Conservation (phyloP, 2,329 filamentous ascomycete species). For the Cladosporium sp. region DNA sequence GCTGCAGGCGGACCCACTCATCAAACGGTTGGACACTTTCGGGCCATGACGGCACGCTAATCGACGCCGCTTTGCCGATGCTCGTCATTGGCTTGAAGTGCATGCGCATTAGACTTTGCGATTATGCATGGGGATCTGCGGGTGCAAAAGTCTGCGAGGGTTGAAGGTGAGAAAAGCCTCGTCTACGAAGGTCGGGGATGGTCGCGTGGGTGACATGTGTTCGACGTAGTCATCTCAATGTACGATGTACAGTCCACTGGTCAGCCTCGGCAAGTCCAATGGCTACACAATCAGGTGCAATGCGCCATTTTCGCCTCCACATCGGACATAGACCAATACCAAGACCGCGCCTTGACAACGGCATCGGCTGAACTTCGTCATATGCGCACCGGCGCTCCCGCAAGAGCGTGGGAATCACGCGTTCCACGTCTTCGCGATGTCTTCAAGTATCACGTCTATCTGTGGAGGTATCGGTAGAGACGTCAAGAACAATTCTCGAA, state of each 20-base stretch:
- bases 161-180: neutral
- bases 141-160: neutral
- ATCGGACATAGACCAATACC: neutral
- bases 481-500: no score
- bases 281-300: neutral
- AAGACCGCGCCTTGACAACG: conserved; percentile 5
- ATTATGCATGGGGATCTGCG: conserved; percentile 7
- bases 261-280: neutral
- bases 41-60: neutral
- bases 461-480: no score
- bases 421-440: neutral
- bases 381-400: neutral
- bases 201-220: no score
- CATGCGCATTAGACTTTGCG: neutral
- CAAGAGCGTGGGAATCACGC: neutral
- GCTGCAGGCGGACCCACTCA: neutral
- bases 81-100: neutral
- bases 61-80: neutral
- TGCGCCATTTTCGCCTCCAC: conserved; percentile 13
- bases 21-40: neutral
- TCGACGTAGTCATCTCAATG: no score
- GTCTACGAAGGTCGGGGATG: no score
- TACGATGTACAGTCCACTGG: no score
- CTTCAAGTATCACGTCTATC: neutral
- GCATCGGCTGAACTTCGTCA: conserved; percentile 8